Percentiles rank a stretch among this genome's conserved stretches.
Conservation (phyloP, 2,329 filamentous ascomycete species). For the Orbilia oligospora region DNA sequence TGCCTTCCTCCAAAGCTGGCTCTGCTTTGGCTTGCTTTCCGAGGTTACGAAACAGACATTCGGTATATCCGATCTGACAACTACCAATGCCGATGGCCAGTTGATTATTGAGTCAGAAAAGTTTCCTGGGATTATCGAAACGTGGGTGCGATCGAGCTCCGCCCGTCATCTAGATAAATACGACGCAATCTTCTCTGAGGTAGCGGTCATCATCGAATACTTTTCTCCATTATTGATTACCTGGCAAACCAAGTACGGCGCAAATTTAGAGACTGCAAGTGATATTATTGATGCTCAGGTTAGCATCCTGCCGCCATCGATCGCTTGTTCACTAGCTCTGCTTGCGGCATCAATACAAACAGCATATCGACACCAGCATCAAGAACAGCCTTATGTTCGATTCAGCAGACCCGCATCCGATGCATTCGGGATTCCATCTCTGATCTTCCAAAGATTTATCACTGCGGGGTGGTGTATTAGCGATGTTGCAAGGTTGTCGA, state of each 20-base stretch:
- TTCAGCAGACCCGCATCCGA: conserved; percentile 45
- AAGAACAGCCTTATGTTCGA: conserved; percentile 36
- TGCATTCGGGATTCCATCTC: conserved; percentile 35
- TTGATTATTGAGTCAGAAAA: conserved; percentile 41
- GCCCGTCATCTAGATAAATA: conserved; percentile 19
- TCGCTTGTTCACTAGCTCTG: conserved; percentile 41
- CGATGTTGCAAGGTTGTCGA: conserved; percentile 42
- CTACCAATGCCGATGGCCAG: conserved; percentile 9
- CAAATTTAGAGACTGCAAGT: conserved; percentile 7
- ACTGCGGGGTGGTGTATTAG: conserved; percentile 53
- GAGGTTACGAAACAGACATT: conserved; percentile 31
- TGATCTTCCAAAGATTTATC: conserved; percentile 42
- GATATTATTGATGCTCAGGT: conserved; percentile 8
- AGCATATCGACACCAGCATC: conserved; percentile 32
- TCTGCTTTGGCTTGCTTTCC: conserved; percentile 55
- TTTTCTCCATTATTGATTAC: conserved; percentile 35
- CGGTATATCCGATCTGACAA: conserved; percentile 30
- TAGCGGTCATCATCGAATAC: conserved; percentile 29
- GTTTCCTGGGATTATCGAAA: conserved; percentile 27
- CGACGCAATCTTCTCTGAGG: conserved; percentile 34
- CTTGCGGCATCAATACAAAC: conserved; percentile 33
- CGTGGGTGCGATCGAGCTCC: conserved; percentile 39
- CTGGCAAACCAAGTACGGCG: conserved; percentile 45
- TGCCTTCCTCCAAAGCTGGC: conserved; percentile 55
- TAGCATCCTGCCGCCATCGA: conserved; percentile 23